Conservation (phyloP, 2,329 filamentous ascomycete species). For the Microsporum audouinii region DNA sequence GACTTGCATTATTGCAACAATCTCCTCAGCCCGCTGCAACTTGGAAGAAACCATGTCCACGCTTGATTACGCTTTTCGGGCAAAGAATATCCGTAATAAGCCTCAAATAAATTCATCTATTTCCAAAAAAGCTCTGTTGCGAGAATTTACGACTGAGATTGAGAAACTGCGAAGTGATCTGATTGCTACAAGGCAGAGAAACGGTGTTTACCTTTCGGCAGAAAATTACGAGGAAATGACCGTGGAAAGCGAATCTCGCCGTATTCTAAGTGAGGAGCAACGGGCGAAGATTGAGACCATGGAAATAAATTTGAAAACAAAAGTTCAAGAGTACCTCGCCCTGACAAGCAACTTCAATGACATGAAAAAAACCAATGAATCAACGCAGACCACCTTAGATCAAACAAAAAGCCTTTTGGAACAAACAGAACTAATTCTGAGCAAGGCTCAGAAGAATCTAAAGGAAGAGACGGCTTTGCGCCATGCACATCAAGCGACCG, state of each 20-base stretch:
- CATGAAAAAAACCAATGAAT: conserved; percentile 81
- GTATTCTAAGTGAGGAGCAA: conserved; percentile 87
- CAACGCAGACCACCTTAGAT: conserved; percentile 58
- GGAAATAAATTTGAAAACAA: conserved; percentile 81
- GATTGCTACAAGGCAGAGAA: conserved; percentile 81
- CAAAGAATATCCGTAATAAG: conserved; percentile 97
- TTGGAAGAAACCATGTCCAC: conserved; percentile 97
- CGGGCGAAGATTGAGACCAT: conserved; percentile 83
- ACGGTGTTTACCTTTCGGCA: conserved; percentile 85
- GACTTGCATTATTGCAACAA: conserved; percentile 95
- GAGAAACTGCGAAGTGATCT: conserved; percentile 90
- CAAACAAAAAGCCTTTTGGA: conserved; percentile 71
- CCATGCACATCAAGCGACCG: conserved; percentile 75
- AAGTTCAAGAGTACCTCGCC: conserved; percentile 81
- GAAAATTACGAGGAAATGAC: conserved; percentile 86
- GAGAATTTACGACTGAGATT: conserved; percentile 83
- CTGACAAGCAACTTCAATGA: conserved; percentile 78
- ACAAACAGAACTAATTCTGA: conserved; percentile 75
- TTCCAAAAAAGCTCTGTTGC: conserved; percentile 83
- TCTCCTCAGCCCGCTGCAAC: conserved; percentile 89
- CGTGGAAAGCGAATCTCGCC: conserved; percentile 78
- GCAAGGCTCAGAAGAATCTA: conserved; percentile 62
- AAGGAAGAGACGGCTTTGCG: conserved; percentile 69
- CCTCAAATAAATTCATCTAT: conserved; percentile 87
- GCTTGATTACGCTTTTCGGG: conserved; percentile 91